Percentiles rank a stretch among this genome's conserved stretches.
These are phyloP conservation scores for Clitopilus hobsonii DNA, from an alignment of 768 basidiomycete species.

Conservation along the genomic window DNA sequence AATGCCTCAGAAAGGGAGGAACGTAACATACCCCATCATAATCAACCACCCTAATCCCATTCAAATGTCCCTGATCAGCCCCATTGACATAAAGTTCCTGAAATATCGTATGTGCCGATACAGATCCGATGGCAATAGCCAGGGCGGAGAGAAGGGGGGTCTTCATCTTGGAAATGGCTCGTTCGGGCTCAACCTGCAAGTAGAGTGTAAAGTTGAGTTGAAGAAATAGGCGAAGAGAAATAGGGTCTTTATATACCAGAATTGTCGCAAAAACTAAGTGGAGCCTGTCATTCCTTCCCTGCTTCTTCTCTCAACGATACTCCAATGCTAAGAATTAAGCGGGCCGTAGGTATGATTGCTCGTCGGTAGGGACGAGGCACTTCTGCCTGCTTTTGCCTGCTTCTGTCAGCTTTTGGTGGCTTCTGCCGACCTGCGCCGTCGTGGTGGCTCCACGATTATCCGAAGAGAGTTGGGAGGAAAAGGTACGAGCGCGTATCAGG, in stretches of 20 bases:
- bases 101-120: conserved; percentile 48
- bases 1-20: too few species aligned
- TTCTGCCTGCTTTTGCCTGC: neutral
- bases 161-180: conserved; percentile 2
- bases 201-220: too few species aligned
- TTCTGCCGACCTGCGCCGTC: too few species aligned
- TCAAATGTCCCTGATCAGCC: conserved; percentile 36
- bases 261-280: neutral
- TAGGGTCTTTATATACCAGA: conserved; percentile 1
- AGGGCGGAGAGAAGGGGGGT: conserved; percentile 6
- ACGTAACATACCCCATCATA: conserved; percentile 34
- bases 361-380: neutral
- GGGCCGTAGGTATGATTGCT: neutral
- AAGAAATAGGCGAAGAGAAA: neutral
- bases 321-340: too few species aligned
- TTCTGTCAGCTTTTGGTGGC: too few species aligned
- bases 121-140: conserved; percentile 17
- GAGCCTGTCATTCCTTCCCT: neutral
- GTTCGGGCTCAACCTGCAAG: neutral
- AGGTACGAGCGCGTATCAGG: neutral
- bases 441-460: too few species aligned
- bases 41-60: conserved; percentile 35
- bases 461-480: too few species aligned
- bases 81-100: conserved; percentile 53
- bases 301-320: neutral